phyloP scores from a whole-genome alignment of 495 filamentous ascomycete species.

The Aspergillus diversus region DNA sequence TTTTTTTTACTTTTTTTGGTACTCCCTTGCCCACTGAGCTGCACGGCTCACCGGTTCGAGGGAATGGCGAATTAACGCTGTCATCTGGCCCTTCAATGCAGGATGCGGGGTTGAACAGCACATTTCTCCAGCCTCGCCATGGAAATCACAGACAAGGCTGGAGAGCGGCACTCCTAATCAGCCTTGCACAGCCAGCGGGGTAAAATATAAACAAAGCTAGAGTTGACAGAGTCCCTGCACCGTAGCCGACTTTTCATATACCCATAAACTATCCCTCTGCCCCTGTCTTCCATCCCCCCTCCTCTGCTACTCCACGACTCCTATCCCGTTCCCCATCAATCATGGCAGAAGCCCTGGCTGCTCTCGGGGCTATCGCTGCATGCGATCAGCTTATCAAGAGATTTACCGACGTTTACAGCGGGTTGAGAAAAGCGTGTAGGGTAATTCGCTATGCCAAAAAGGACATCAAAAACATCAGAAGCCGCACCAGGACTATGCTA shows the following conservation, averaged over 20 bases:
- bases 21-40: too few species aligned
- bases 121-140: neutral
- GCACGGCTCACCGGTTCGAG: too few species aligned
- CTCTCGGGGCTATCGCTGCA: neutral
- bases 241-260: too few species aligned
- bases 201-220: neutral
- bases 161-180: neutral
- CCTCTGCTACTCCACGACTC: neutral
- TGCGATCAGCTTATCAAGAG: neutral
- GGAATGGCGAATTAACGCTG: slow-evolving; percentile 10
- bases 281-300: neutral
- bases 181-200: neutral
- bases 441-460: neutral
- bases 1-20: too few species aligned
- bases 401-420: neutral
- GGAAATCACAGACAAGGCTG: neutral
- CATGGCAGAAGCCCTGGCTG: neutral
- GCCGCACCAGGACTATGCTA: neutral
- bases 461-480: neutral
- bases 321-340: neutral
- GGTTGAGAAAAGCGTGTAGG: neutral
- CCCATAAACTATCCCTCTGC: too few species aligned
- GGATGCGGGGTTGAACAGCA: neutral
- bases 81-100: neutral
- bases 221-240: too few species aligned